Base-by-base conservation (phyloP, 108 stramenopile species). In the Mediolabrus comicus region DNA sequence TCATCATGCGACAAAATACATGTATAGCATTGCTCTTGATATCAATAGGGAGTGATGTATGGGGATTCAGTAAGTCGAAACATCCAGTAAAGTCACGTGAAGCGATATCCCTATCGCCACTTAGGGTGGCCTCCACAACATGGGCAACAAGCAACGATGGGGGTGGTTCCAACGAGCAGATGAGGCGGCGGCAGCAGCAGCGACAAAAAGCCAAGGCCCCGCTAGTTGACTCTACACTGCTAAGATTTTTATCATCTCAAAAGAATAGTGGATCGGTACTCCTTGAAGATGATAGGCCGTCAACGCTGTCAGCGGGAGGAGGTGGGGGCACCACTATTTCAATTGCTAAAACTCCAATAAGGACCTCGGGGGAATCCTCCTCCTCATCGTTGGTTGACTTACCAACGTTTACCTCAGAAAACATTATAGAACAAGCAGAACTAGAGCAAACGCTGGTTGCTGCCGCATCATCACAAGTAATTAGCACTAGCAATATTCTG, bases 181-280 rank as follows among this genome's bases (percentile, higher is more conserved):
- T n/a, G n/a, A n/a, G n/a, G n/a, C 70, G 28, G 14, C 70, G n/a
- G 52, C 71, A 38, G 61, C 64, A 13, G 32, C 39, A 59, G 53
- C 49, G 43, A 10, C 74, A 60, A 32, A 67, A 67, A 54, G 19
- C 54, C 25, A 75, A 67, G 59, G 84, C 91, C 25, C 91, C 91
- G 0, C 57, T 88, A 3, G 88, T 92, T 12, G 91, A 92, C 73
- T 92, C 91, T 2, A 32, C 84, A 14, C 49, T 92, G 31, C 46
- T 92, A 31, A 75, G 88, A 51, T 92, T 89, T 69, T 62, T 92
- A 28, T 82, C 85, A 25, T 43, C 71, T 26, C 87, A 88, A 58
- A 82, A 87, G 52, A 76, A 49, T 25, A 67, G 34, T 19, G 49
- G 43, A 1, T 19, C 62, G 2, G 53, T 66, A 3, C 57, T 49